Base-by-base conservation (phyloP, 2,329 filamentous ascomycete species). In the Dryadomyces sulphureus region DNA sequence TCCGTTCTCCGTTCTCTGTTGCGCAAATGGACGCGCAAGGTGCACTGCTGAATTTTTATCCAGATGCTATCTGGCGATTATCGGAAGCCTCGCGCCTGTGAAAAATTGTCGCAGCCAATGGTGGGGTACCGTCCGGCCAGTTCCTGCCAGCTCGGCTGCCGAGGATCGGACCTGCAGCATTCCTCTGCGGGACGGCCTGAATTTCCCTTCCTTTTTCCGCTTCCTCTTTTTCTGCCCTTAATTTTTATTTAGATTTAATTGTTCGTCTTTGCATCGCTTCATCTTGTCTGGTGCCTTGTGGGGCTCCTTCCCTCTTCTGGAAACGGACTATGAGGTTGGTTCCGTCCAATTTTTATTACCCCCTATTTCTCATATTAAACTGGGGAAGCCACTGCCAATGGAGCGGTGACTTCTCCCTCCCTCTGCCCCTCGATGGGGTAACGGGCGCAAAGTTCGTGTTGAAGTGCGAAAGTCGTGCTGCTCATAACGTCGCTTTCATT, bases 161-260 rank as follows among this genome's bases (percentile, higher is more conserved):
- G 50, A 52, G 38, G 7, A 50, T 52, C 50, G 50, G 48, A 50
- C 21, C 8, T n/a, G n/a, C n/a, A n/a, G n/a, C n/a, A n/a, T n/a
- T n/a, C n/a, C n/a, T n/a, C 11, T 24, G 7, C 24, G 17, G 30
- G 7, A 17, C 16, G 34, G 21, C 17, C 11, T 20, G 25, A 21
- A 21, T 43, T 36, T 36, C 24, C 32, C 22, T 7, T 24, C 19
- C 11, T 36, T 12, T n/a, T n/a, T n/a, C n/a, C n/a, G n/a, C n/a
- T n/a, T n/a, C n/a, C n/a, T n/a, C n/a, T n/a, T 43, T 36, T 36
- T 35, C 32, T 35, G 6, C 27, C 19, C 11, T 36, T 12, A 9
- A 19, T 38, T 19, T 44, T 44, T 38, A 19, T 42, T 42, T 42
- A 17, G 14, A 3, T 30, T 30, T 42, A 19, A 17, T 41, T 41